phyloP scores from a whole-genome alignment of 805 yeast species.

The Ogataea zsoltii region DNA sequence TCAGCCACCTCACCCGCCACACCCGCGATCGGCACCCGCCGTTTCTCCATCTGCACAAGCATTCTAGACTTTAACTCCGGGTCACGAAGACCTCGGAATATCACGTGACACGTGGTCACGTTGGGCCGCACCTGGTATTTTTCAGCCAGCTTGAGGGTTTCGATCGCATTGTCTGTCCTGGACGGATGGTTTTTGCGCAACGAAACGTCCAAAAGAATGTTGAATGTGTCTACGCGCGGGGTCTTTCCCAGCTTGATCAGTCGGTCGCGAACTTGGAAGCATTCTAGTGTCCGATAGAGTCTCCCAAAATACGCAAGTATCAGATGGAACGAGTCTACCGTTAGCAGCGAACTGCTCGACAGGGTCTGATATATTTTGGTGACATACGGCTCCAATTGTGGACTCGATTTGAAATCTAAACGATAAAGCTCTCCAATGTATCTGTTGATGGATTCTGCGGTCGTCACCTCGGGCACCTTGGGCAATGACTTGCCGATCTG shows the following conservation, averaged over 20 bases:
- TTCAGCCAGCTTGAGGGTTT: conserved; percentile 8
- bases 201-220: conserved; percentile 12
- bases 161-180: conserved; percentile 11
- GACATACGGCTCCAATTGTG: conserved; percentile 6
- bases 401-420: conserved; percentile 6
- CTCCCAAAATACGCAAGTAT: conserved; percentile 14
- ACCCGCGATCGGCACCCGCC: conserved; percentile 2
- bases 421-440: conserved; percentile 10
- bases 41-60: conserved; percentile 5
- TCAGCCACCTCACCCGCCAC: conserved; percentile 5
- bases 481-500: conserved; percentile 9
- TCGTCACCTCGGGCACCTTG: conserved; percentile 7
- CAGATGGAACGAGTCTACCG: conserved; percentile 11
- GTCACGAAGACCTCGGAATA: conserved; percentile 15
- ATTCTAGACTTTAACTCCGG: conserved; percentile 5
- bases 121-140: conserved; percentile 9
- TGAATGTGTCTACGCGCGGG: conserved; percentile 14
- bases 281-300: conserved; percentile 13
- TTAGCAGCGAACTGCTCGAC: conserved; percentile 9
- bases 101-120: conserved; percentile 10
- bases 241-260: conserved; percentile 13
- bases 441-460: conserved; percentile 6
- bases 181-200: conserved; percentile 13
- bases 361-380: conserved; percentile 11
- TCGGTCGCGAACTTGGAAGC: conserved; percentile 13